A percentile compares a stretch with the other conserved stretches of the same genome.
Evolutionary conservation across 2,329 filamentous ascomycete species (phyloP).

Genomic region (Neonectria ditissima): DNA sequence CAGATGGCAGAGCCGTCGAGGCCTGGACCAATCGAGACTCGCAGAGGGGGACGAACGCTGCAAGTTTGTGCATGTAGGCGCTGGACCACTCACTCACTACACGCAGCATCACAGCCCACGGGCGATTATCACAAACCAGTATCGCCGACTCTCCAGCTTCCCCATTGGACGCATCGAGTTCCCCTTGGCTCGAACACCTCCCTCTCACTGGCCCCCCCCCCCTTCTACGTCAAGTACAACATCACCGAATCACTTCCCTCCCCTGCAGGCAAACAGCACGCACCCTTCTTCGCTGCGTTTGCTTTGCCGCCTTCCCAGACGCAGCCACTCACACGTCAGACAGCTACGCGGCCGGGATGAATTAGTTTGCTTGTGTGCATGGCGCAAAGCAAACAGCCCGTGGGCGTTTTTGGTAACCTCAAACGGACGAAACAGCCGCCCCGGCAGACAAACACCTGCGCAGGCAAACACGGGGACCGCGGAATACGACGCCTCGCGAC

Average conservation of each 20-base stretch:
- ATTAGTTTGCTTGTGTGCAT: too few relatives aligned
- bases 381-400: not conserved
- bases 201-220: not conserved
- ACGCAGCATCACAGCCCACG: not conserved
- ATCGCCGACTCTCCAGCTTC: not conserved
- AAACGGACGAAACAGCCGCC: constrained; percentile 18
- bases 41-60: not conserved
- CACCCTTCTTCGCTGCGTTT: not conserved
- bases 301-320: not conserved
- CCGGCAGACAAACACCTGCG: not conserved
- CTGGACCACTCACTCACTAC: not conserved
- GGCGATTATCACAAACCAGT: not conserved
- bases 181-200: not conserved
- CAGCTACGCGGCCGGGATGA: constrained; percentile 10
- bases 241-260: not conserved
- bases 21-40: not conserved
- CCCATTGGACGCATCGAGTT: not conserved
- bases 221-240: not conserved
- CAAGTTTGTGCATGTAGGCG: not conserved
- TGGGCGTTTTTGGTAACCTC: constrained; percentile 19
- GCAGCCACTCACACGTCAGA: not conserved
- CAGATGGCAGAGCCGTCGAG: not conserved
- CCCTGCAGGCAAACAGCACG: not conserved
- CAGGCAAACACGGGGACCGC: not conserved
- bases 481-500: constrained; percentile 12